Evolutionary conservation across 2,329 filamentous ascomycete species (phyloP).

Genomic region (Xylaria sp.): DNA sequence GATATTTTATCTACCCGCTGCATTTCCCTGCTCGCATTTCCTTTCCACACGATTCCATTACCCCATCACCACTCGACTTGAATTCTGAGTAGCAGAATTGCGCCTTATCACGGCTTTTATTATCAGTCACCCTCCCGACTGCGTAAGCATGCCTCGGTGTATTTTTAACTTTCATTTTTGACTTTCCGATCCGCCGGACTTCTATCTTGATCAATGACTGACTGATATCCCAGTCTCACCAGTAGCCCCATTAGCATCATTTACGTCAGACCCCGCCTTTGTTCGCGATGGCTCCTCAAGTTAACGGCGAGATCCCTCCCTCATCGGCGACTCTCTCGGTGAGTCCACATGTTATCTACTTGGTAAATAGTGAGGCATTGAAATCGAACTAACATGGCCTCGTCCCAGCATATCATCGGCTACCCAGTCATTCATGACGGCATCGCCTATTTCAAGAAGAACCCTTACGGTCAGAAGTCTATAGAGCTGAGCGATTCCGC

Average conservation of each 20-base stretch:
- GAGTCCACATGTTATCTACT: conserved; percentile 32
- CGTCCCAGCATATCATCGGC: conserved; percentile 78
- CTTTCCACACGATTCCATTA: not conserved
- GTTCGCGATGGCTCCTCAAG: conserved; percentile 48
- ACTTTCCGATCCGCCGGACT: conserved; percentile 18
- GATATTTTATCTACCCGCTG: not conserved
- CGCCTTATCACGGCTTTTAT: not conserved
- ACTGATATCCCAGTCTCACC: conserved; percentile 22
- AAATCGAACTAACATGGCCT: conserved; percentile 10
- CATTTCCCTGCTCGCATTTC: not conserved
- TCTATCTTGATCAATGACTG: conserved; percentile 14
- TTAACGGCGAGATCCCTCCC: conserved; percentile 50
- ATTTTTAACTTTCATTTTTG: conserved; percentile 20
- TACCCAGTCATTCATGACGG: conserved; percentile 87
- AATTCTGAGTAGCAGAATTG: conserved; percentile 13
- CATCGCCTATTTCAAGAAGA: conserved; percentile 80
- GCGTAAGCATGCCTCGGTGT: conserved; percentile 30
- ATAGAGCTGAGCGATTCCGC: conserved; percentile 78
- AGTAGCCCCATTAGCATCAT: conserved; percentile 18
- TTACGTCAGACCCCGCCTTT: conserved; percentile 17
- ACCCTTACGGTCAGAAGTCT: conserved; percentile 86
- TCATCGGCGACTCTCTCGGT: conserved; percentile 51
- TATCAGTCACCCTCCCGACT: conserved; percentile 1
- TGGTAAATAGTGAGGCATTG: not conserved
- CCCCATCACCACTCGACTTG: not conserved